phyloP scores from a whole-genome alignment of 352 stramenopile genomes.

The Achlya hypogyna region DNA sequence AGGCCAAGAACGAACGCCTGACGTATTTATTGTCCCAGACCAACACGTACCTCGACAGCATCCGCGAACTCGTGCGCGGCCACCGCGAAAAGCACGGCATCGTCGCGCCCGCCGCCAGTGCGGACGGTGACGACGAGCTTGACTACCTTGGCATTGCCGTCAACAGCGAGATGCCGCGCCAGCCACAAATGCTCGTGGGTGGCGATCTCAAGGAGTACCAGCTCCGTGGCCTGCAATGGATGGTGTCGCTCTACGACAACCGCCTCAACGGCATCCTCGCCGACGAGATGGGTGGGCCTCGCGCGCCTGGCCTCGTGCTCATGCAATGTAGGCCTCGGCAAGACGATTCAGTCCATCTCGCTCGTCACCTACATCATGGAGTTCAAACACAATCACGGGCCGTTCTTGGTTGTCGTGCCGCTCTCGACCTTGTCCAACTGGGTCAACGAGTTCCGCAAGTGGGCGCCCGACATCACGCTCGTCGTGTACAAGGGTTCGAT shows the following conservation, averaged over 20 bases:
- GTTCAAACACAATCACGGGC: constrained; percentile 83
- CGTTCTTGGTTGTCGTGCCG: constrained; percentile 97
- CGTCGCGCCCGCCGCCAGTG: constrained; percentile 19
- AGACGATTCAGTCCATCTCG: constrained; percentile 83
- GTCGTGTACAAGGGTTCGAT: constrained; percentile 90
- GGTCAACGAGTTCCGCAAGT: constrained; percentile 92
- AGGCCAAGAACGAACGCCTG: constrained; percentile 96
- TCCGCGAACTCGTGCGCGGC: constrained; percentile 87
- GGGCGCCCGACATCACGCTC: constrained; percentile 93
- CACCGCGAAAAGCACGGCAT: constrained; percentile 79
- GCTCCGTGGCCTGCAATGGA: constrained; percentile 98
- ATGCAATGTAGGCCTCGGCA: constrained; percentile 34
- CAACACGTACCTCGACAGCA: constrained; percentile 94
- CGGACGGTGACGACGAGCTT: constrained; percentile 59
- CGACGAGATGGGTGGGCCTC: constrained; percentile 88
- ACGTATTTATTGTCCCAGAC: constrained; percentile 95
- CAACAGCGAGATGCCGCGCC: constrained; percentile 75
- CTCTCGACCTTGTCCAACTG: constrained; percentile 92
- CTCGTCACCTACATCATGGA: constrained; percentile 77
- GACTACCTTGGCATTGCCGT: constrained; percentile 80
- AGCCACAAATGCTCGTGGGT: constrained; percentile 94
- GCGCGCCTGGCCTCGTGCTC: background rate
- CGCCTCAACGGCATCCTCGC: constrained; percentile 98
- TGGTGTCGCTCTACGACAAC: constrained; percentile 98
- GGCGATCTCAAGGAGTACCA: constrained; percentile 97